Conservation (phyloP, 2,329 filamentous ascomycete species). For the Tolypocladium cylindrosporum region DNA sequence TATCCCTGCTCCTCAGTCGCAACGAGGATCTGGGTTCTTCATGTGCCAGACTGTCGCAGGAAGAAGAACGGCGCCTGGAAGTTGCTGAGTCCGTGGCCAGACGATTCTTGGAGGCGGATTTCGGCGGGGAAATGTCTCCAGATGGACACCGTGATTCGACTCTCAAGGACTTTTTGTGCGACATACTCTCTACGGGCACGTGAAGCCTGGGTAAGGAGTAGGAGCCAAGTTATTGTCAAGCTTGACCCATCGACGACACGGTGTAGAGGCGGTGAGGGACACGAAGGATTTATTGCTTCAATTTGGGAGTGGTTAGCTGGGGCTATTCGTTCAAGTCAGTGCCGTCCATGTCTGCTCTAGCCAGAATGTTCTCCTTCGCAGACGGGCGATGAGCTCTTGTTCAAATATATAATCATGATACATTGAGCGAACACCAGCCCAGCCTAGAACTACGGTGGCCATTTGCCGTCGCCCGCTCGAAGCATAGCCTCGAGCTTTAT, state of each 20-base stretch:
- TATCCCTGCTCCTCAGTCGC: slow-evolving; percentile 56
- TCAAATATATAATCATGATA: neutral
- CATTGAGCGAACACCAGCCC: neutral
- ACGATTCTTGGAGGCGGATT: slow-evolving; percentile 35
- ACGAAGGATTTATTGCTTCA: neutral
- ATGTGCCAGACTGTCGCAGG: slow-evolving; percentile 56
- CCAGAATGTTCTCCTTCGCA: too few species aligned
- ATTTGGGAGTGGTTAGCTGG: neutral
- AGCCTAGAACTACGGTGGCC: neutral
- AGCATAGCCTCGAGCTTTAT: neutral
- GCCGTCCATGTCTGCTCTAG: neutral
- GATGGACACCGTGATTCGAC: neutral
- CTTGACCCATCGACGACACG: neutral
- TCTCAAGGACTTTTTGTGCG: slow-evolving; percentile 9
- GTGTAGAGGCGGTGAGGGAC: too few species aligned
- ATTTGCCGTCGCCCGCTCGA: neutral
- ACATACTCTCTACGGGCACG: neutral
- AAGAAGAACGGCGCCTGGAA: slow-evolving; percentile 57
- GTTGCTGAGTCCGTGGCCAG: slow-evolving; percentile 54
- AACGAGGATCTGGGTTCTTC: slow-evolving; percentile 68
- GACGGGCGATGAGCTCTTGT: neutral
- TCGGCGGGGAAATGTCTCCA: slow-evolving; percentile 1
- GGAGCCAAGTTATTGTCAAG: neutral
- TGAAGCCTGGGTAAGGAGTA: neutral
- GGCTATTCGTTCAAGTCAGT: neutral